A percentile compares a stretch with the other conserved stretches of the same genome.
Evolutionary conservation across 257 asterid species (phyloP).

Genomic region (Thymus quinquecostatus): DNA sequence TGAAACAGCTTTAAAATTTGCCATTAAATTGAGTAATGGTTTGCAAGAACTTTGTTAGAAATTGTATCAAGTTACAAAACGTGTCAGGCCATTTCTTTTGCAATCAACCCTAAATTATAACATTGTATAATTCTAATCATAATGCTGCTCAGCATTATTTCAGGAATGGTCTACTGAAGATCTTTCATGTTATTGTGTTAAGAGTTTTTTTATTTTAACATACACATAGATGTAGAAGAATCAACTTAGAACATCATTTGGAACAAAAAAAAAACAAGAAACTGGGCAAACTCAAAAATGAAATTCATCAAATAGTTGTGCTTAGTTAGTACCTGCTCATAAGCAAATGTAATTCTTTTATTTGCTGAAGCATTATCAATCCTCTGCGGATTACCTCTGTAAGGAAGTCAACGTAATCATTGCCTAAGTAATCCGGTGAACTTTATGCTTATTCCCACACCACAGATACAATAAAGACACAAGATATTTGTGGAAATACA

Average conservation of each 20-base stretch:
- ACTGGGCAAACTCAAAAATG: constrained; percentile 8
- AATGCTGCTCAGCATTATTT: neutral
- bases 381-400: constrained; percentile 96
- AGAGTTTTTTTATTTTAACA: neutral
- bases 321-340: constrained; percentile 76
- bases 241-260: neutral
- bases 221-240: neutral
- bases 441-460: constrained; percentile 12
- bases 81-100: neutral
- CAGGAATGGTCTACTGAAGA: neutral
- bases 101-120: neutral
- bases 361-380: constrained; percentile 80
- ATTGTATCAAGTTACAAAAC: neutral
- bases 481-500: neutral
- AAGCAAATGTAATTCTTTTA: constrained; percentile 76
- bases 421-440: constrained; percentile 2
- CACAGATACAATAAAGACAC: neutral
- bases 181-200: neutral
- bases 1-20: neutral
- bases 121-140: neutral
- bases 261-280: constrained; percentile 18
- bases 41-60: neutral
- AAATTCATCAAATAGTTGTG: constrained; percentile 19
- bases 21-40: neutral
- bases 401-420: constrained; percentile 28